phyloP scores from a whole-genome alignment of 78 protist species.

The Dictyostelium capitatum region DNA sequence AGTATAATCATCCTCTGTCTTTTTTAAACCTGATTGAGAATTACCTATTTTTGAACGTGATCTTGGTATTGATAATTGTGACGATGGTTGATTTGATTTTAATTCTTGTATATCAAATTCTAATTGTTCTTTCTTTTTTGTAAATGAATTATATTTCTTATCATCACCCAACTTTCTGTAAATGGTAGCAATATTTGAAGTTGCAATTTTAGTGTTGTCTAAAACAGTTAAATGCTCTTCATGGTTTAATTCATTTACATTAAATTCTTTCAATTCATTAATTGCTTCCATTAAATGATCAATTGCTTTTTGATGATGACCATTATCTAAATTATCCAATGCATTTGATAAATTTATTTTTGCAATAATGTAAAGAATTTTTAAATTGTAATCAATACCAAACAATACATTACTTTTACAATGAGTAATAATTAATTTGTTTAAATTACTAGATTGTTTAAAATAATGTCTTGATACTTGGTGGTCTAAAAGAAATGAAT shows the following conservation, averaged over 20 bases:
- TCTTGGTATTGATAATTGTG: background rate
- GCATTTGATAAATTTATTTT: slow-evolving; percentile 2
- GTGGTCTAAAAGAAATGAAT: background rate
- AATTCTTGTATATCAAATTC: too few species aligned
- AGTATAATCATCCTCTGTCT: background rate
- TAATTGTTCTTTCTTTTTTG: too few species aligned
- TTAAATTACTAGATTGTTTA: background rate
- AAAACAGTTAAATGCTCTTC: background rate
- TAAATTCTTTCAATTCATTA: background rate
- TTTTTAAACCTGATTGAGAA: background rate
- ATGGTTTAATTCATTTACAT: too few species aligned
- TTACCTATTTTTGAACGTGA: background rate
- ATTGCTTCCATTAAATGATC: background rate
- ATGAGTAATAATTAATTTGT: background rate
- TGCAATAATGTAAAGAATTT: background rate
- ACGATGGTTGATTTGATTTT: background rate
- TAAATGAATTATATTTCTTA: too few species aligned
- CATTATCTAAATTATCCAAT: background rate
- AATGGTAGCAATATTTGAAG: background rate
- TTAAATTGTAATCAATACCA: background rate
- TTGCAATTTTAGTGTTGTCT: background rate
- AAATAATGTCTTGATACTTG: background rate
- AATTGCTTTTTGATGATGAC: background rate
- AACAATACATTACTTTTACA: too few species aligned
- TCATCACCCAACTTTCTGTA: too few species aligned